These are phyloP conservation scores for Sarocladium kiliense DNA, from an alignment of 2,329 filamentous ascomycete species.

Conservation along the genomic window DNA sequence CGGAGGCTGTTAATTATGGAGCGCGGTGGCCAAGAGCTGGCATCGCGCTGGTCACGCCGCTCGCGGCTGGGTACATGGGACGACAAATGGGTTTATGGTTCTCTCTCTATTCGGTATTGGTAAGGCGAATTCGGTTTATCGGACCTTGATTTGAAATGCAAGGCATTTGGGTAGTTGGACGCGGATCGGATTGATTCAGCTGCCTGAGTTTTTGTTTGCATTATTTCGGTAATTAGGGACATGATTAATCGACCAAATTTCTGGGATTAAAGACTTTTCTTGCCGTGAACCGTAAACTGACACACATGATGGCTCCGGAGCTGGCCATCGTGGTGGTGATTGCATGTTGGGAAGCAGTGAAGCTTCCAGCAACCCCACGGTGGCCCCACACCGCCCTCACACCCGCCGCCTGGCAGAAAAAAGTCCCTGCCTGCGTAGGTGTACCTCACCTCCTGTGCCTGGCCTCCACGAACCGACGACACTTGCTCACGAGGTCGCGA, in stretches of 20 bases:
- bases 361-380: conserved; percentile 10
- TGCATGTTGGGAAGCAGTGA: background rate
- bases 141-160: background rate
- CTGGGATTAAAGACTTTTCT: background rate
- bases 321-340: too few relatives aligned
- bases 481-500: conserved; percentile 7
- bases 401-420: conserved; percentile 7
- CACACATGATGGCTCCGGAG: too few relatives aligned
- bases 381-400: conserved; percentile 8
- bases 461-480: background rate
- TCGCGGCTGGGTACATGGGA: conserved; percentile 7
- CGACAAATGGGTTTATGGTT: conserved; percentile 5
- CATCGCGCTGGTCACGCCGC: background rate
- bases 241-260: conserved; percentile 9
- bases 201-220: background rate
- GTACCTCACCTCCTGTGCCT: conserved; percentile 8
- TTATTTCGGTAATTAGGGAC: conserved; percentile 1
- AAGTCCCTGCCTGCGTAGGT: conserved; percentile 8
- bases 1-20: conserved; percentile 8
- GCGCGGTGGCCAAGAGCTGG: conserved; percentile 7
- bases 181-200: background rate
- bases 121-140: background rate
- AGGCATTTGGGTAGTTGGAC: background rate
- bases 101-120: background rate
- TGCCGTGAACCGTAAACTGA: background rate